Evolutionary conservation across 352 stramenopile species (phyloP).

Genomic region (Globisporangium nagaii): DNA sequence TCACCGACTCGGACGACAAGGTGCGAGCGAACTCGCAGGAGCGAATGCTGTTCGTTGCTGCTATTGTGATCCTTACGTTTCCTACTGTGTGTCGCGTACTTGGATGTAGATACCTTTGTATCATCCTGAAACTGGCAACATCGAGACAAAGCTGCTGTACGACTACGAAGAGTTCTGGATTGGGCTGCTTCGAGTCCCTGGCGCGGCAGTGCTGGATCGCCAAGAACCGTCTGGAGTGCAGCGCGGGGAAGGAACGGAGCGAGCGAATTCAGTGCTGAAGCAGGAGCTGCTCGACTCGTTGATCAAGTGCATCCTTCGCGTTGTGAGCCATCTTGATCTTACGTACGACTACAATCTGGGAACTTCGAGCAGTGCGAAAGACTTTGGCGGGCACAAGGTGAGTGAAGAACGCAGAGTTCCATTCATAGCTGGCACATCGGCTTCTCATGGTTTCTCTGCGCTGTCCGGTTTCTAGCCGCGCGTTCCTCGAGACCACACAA

Average conservation of each 20-base stretch:
- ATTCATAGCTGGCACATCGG: neutral
- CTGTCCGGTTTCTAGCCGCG: constrained; percentile 31
- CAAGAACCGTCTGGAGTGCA: neutral
- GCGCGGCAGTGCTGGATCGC: neutral
- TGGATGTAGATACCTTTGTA: constrained; percentile 41
- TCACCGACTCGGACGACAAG: constrained; percentile 29
- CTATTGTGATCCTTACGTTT: neutral
- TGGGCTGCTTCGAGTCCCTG: constrained; percentile 3
- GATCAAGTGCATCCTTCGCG: constrained; percentile 32
- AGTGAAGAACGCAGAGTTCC: neutral
- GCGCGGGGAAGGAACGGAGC: neutral
- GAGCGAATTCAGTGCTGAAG: constrained; percentile 20
- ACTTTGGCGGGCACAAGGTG: constrained; percentile 55
- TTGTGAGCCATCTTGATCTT: constrained; percentile 57
- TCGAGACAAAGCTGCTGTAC: constrained; percentile 69
- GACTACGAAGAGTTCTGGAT: constrained; percentile 76
- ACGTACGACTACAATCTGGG: constrained; percentile 65
- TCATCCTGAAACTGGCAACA: constrained; percentile 67
- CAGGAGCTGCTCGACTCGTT: constrained; percentile 43
- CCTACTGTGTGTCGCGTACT: neutral
- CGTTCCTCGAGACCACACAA: constrained; percentile 68
- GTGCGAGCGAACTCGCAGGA: neutral
- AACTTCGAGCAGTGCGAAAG: constrained; percentile 23
- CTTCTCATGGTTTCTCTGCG: neutral
- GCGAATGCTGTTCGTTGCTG: neutral